Conservation (phyloP, 176 grass and related monocot genomes). For the Pontederia paniculata region DNA sequence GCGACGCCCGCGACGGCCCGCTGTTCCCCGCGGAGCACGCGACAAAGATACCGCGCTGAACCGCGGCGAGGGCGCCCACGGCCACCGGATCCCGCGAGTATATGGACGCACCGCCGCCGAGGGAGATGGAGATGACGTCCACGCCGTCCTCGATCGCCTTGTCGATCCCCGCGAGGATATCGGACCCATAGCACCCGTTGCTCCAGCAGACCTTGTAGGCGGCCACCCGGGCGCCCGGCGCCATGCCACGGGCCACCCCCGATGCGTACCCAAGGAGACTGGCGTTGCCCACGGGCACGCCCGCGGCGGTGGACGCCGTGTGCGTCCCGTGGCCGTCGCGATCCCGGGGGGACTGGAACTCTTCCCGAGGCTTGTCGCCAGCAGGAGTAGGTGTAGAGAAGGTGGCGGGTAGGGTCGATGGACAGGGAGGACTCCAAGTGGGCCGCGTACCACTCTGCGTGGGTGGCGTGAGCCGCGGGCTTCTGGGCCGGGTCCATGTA, state of each 20-base stretch:
- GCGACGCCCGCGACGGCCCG: conserved; percentile 38
- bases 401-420: conserved; percentile 38
- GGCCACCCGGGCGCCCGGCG: conserved; percentile 54
- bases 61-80: conserved; percentile 52
- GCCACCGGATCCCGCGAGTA: conserved; percentile 64
- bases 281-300: conserved; percentile 29
- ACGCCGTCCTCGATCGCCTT: conserved; percentile 76
- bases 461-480: conserved; percentile 34
- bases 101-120: conserved; percentile 43
- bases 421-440: conserved; percentile 52
- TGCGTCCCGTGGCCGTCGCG: conserved; percentile 71
- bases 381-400: conserved; percentile 79
- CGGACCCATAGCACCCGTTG: conserved; percentile 52
- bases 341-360: conserved; percentile 40
- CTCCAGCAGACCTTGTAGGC: conserved; percentile 87
- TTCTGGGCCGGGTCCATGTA: conserved; percentile 54
- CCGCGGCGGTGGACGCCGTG: conserved; percentile 58
- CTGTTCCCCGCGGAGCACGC: conserved; percentile 82
- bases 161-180: conserved; percentile 61
- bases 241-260: conserved; percentile 66
- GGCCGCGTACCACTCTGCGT: conserved; percentile 50
- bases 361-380: neutral
- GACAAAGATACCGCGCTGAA: conserved; percentile 53
- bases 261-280: conserved; percentile 54
- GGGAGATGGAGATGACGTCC: conserved; percentile 64